phyloP scores from a whole-genome alignment of 23 red algal genomes.

The Chondrus crispus region DNA sequence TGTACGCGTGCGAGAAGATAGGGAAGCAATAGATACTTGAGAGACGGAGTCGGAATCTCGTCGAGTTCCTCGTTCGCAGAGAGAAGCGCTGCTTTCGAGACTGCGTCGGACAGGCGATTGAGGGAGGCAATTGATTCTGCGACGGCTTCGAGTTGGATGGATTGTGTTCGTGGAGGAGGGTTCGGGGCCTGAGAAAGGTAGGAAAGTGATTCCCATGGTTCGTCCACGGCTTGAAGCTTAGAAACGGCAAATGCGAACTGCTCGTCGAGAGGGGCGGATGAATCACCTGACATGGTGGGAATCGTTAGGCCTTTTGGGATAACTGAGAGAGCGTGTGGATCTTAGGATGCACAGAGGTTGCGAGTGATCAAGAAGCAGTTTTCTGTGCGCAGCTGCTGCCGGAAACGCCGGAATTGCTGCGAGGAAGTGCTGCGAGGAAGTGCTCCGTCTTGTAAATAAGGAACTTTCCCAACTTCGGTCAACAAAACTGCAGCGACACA shows the following conservation, averaged over 20 bases:
- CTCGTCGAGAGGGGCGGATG: background rate
- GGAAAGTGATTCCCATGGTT: slow-evolving; percentile 14
- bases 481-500: too few relatives aligned
- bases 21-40: slow-evolving; percentile 45
- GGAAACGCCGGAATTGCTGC: too few relatives aligned
- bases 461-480: too few relatives aligned
- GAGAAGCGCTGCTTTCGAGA: slow-evolving; percentile 4
- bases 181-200: background rate
- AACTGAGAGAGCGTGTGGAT: background rate
- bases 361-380: too few relatives aligned
- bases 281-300: background rate
- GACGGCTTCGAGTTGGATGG: background rate
- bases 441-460: too few relatives aligned
- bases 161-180: background rate
- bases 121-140: background rate
- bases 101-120: background rate
- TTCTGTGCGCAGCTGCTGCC: too few relatives aligned
- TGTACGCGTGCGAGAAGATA: slow-evolving; percentile 25
- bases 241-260: slow-evolving; percentile 17
- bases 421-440: too few relatives aligned
- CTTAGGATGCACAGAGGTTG: background rate
- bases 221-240: background rate
- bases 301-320: background rate
- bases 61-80: slow-evolving; percentile 56
- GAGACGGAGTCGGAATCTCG: slow-evolving; percentile 36